Base-by-base conservation (phyloP, 2,329 filamentous ascomycete genomes). In the Aureobasidium lini region DNA sequence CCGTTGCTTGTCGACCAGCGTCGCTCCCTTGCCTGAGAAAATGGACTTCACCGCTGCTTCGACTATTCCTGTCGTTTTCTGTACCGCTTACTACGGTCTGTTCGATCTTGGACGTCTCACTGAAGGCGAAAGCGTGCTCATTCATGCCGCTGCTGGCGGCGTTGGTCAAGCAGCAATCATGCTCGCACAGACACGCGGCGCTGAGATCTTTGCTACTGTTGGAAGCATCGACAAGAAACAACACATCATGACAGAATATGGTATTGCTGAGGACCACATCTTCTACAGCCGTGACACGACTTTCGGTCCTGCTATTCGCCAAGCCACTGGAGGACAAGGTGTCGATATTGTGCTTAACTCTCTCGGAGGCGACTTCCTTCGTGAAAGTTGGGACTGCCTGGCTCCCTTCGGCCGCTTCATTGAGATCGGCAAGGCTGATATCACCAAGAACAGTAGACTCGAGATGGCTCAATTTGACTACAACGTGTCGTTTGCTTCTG, bases 291-390 rank as follows among this genome's bases (percentile, higher is more conserved):
- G 68, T 10, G 64, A 70, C 31, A 49, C 60, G 0, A 61, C 61
- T 6, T 73, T 73, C 48, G 65, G 53, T 0, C 49, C 63, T 5
- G 68, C 52, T 3, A 53, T 73, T 3, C 49, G 59, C 49, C 65
- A 2, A 29, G 63, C 28, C 59, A 72, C 70, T 0, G 39, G 56
- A 31, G 66, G 63, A 10, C 43, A 36, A 7, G 71, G 71, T 9
- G 64, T 71, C 15, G 70, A 74, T 59, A 66, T 73, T 8, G 60
- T 72, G 4, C 61, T 73, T 39, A 72, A 68, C 61, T 61, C 62
- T 10, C 53, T 65, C 3, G 40, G 62, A 2, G 70, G 70, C 1
- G 60, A 67, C n/a, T 44, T 65, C 8, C 63, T 72, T 6, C 62
- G 64, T n/a, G 54, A 60, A 8, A 63, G 62, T 7, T 70, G 67